Evolutionary conservation across 2,329 filamentous ascomycete genomes (phyloP), one percentile per base, ranked within the genome.

Genomic region (Botrytis squamosa): DNA sequence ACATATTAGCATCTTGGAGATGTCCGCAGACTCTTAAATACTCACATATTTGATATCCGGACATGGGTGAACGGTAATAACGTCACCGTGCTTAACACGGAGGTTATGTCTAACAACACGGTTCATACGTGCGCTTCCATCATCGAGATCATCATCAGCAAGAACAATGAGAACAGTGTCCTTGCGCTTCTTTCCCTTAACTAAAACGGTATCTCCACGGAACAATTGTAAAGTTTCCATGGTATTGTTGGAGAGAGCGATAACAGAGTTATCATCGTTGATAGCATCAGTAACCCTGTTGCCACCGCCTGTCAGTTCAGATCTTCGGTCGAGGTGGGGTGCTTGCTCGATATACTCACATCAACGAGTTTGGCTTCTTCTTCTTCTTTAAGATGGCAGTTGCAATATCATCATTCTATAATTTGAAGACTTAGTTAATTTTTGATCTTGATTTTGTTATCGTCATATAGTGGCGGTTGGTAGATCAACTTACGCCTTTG

Each of bases 251-350:
- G 96, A 98, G 75, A 99, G 90, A 79, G 94, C 94, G 82, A 99
- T 98, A 84, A 98, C 97, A 77, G 96, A 98, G 91, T 99, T 99
- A 86, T 99, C 96, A 92, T 99, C 96, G 86, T 97, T 99, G 81
- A 93, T 90, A 84, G 96, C 95, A 89, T 99, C 97, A 82, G 96
- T 98, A 78, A 99, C 96, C 86, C 94, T 97, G 81, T 78, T 75
- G 74, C 71, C 77, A 79, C 73, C 68, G 20, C n/a, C 73, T 68
- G 79, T 85, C 76, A 85, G 80, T 75, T 75, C 73, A 65, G 65
- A 82, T 75, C 75, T 76, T 75, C 20, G 46, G 49, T 5, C 40
- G 33, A 65, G 75, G 71, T 60, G 71, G 71, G 63, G 71, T 72
- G 12, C 69, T 29, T 77, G 55, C 52, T 70, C 44, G 63, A 75